These are phyloP conservation scores for Phaeosphaeria sp. DNA, from an alignment of 2,329 filamentous ascomycete genomes.

Conservation along the genomic window DNA sequence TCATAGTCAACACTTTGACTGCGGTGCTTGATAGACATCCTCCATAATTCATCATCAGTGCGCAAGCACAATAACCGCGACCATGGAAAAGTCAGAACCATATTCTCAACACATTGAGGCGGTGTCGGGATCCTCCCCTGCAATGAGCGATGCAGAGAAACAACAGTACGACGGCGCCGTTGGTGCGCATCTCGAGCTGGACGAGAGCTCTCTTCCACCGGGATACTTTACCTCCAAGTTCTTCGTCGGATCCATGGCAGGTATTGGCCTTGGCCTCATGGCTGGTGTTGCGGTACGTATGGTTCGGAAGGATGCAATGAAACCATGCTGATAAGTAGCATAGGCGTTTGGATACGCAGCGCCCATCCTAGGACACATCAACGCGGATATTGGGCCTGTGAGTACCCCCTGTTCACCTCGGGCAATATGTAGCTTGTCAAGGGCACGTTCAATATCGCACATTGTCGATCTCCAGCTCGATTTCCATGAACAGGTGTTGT, in stretches of 20 bases:
- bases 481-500: not conserved
- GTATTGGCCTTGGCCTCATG: slow-evolving; percentile 14
- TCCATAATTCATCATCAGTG: not conserved
- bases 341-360: slow-evolving; percentile 20
- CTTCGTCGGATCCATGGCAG: slow-evolving; percentile 17
- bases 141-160: slow-evolving; percentile 5
- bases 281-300: slow-evolving; percentile 8
- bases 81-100: slow-evolving; percentile 2
- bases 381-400: slow-evolving; percentile 20
- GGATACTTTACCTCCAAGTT: slow-evolving; percentile 19
- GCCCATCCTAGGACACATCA: slow-evolving; percentile 18
- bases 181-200: slow-evolving; percentile 8
- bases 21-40: not conserved
- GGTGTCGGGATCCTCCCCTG: not conserved
- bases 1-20: not conserved
- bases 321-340: not conserved
- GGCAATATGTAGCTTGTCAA: not conserved
- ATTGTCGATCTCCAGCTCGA: not conserved
- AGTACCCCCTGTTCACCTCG: not conserved
- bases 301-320: not conserved
- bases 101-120: not conserved
- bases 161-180: slow-evolving; percentile 4
- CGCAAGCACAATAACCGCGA: not conserved
- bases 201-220: slow-evolving; percentile 12
- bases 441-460: not conserved